Evolutionary conservation across 2,329 filamentous ascomycete species (phyloP), one percentile per base, ranked within the genome.

Genomic region (Clarireedia hainanense): DNA sequence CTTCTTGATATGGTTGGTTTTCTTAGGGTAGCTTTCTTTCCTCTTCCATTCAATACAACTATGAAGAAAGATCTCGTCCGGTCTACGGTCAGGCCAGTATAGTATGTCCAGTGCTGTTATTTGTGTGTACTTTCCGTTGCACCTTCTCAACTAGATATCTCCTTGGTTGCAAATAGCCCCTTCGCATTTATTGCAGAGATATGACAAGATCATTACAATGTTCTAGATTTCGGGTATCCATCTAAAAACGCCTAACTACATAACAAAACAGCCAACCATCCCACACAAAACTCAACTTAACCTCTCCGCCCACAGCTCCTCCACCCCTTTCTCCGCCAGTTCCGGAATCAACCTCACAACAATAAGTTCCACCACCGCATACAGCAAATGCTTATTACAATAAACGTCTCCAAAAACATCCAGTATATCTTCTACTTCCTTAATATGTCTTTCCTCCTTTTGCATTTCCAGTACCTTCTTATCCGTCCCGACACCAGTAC

Each of bases 311-410:
- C 88, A 82, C 55, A 95, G 72, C 65, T 90, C 88, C 55, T 77
- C 76, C 30, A 89, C 80, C 39, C 84, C 83, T 68, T 81, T 84
- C 65, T 89, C 86, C 53, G 78, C 78, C 65, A 97, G 70, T 73
- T 99, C 94, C 4, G 94, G 94, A 67, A 96, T 81, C 59, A 97
- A 71, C 61, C 86, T 83, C 56, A 90, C 80, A n/a, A 96, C 75
- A 2, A 96, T 69, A 57, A 92, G 73, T 73, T 99, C 94, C 36
- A 97, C 73, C 48, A 94, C 76, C 46, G 83, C 78, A 67, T 95
- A 96, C 63, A 96, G 75, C 34, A 97, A 75, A 73, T 96, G 91
- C 74, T 91, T 95, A 73, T 99, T 99, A 72, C 91, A 86, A 73
- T 96, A 96, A 51, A 80, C 76, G 71, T 96, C 91, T 15, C 80